Evolutionary conservation across 768 basidiomycete genomes (phyloP), one percentile per base, ranked within the genome.

Genomic region (Hydnum rufescens): DNA sequence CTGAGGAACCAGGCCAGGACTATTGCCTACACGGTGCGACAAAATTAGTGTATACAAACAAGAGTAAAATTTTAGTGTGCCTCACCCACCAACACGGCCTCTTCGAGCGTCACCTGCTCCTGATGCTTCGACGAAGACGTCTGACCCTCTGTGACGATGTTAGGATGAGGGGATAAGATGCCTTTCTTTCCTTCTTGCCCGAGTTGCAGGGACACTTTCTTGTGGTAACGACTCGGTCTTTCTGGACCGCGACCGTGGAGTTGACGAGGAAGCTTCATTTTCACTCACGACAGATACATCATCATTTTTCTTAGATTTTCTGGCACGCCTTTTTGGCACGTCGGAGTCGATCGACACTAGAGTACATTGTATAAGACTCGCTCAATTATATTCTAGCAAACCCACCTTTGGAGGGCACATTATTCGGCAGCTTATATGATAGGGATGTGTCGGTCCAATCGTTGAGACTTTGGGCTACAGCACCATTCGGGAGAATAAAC

Each of bases 401-500:
- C 13, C 22, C 13, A 39, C 22, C 36, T 22, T 39, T 22, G 22
- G 13, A 13, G 22, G 36, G 36, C 13, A 22, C 36, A 13, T 22
- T 22, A 39, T 13, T 13, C 36, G 1, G 22, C 13, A 13, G 13
- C 36, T 39, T 39, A 39, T 39, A 39, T 39, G 36, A 13, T 13
- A 39, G 22, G 36, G 36, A 13, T 13, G 13, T 39, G 1, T 39
- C 36, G 13, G 36, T 39, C 36, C 36, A 39, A 39, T 39, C 36
- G 36, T 22, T 39, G 19, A 78, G 60, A 16, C 76, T 68, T 49
- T 61, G 53, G 34, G 71, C 71, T 42, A 59, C 57, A 19, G 62
- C 60, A 39, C 74, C 75, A 61, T 75, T 70, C 25, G 68, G 65
- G 43, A 66, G 61, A 23, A 69, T 49, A 58, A 64, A 71, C 31